Conservation (phyloP, 179 eudicot species). For the Silene noctiflora region DNA sequence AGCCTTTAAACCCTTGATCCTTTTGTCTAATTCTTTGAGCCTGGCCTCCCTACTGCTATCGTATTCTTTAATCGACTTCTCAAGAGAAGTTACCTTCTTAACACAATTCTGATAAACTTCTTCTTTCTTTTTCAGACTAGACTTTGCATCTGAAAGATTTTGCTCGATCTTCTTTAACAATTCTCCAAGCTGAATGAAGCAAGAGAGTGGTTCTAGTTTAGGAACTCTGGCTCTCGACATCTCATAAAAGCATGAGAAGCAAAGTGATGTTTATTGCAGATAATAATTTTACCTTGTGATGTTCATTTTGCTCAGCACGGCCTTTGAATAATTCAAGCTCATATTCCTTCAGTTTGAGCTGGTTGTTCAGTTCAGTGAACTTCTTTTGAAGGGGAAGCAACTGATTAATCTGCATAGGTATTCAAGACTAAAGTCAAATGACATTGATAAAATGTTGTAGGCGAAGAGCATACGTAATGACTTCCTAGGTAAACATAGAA, state of each 20-base stretch:
- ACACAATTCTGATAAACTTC: constrained; percentile 49
- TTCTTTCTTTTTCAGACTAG: constrained; percentile 64
- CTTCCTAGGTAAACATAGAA: not conserved
- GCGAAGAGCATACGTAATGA: not conserved
- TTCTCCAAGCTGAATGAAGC: constrained; percentile 60
- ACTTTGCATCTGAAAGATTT: constrained; percentile 78
- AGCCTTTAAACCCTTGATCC: constrained; percentile 64
- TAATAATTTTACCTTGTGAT: constrained; percentile 66
- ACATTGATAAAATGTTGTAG: not conserved
- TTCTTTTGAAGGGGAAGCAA: constrained; percentile 78
- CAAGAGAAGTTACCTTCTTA: constrained; percentile 61
- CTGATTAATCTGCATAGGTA: constrained; percentile 53
- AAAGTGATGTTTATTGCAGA: not conserved
- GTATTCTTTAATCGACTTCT: constrained; percentile 71
- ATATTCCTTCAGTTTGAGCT: constrained; percentile 78
- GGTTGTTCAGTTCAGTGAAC: constrained; percentile 64
- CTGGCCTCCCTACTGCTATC: constrained; percentile 58
- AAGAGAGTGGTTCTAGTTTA: constrained; percentile 1
- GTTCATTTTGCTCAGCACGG: constrained; percentile 90
- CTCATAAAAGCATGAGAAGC: constrained; percentile 1
- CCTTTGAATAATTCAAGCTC: constrained; percentile 77
- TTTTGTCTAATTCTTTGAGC: constrained; percentile 83
- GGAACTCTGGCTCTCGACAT: not conserved
- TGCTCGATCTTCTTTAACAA: constrained; percentile 71
- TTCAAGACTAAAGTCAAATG: constrained; percentile 1